Evolutionary conservation across 2,329 filamentous ascomycete genomes (phyloP), one percentile per base, ranked within the genome.

Genomic region (Ophiosphaerella korrae): DNA sequence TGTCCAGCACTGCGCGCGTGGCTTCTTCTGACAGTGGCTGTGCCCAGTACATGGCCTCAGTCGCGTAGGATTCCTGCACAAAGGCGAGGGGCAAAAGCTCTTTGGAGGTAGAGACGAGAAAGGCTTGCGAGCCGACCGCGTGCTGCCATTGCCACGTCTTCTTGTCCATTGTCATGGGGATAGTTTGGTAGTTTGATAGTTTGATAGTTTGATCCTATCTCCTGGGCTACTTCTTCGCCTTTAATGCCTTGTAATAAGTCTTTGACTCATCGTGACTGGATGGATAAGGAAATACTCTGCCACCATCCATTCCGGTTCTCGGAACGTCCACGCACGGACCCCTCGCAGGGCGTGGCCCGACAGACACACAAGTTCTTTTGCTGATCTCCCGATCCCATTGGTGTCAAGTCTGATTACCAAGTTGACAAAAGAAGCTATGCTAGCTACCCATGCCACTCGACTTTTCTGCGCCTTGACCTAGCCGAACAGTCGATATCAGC

Each of bases 31-130:
- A 48, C 7, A 69, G 52, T 0, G 68, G 60, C 16, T 62, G 56
- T 9, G 71, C 59, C 71, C 70, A 74, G 55, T 62, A 69, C 57
- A 72, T 58, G 16, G 53, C 64, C 5, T 63, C 48, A 16, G 53
- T 58, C n/a, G 50, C 66, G 21, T 68, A 71, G 16, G 61, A 63
- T 26, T 63, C 46, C 21, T 73, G 64, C 12, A 72, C 55, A 47
- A 74, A 72, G 7, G 51, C 44, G 39, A 62, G 59, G 5, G 67
- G 60, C 39, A 72, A 58, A 12, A 73, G 57, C 24, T 46, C 47
- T 26, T 45, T 56, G 21, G 62, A 53, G 13, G 64, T 70, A 6
- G 67, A 72, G 36, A 73, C 58, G 46, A 71, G 50, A 31, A 62
- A 71, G 9, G 41, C 53, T 37, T 62, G 45, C 14, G 52, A 57